phyloP scores from a whole-genome alignment of 83 land plant species.

The Diphasiastrum complanatum region DNA sequence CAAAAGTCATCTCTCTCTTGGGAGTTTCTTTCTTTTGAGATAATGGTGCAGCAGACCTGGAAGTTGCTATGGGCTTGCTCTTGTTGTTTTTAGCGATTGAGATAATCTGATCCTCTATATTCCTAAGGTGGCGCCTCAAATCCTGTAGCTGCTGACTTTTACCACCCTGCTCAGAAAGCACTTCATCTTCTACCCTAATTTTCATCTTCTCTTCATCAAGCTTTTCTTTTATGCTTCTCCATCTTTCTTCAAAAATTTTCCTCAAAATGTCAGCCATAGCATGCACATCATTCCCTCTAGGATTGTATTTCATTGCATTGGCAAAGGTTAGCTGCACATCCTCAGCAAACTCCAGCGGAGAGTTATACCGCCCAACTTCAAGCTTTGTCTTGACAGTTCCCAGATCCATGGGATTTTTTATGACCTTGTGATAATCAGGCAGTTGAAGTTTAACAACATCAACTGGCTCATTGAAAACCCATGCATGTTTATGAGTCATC shows the following conservation, averaged over 20 bases:
- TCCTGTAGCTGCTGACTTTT: not conserved
- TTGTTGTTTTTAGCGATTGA: not conserved
- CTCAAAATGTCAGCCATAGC: conserved; percentile 11
- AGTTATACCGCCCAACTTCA: conserved; percentile 1
- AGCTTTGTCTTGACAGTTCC: conserved; percentile 26
- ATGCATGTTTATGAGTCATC: conserved; percentile 21
- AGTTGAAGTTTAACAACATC: conserved; percentile 23
- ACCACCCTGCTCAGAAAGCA: not conserved
- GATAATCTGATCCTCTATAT: not conserved
- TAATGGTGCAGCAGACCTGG: conserved; percentile 1
- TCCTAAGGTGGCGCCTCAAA: not conserved
- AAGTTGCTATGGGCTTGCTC: not conserved
- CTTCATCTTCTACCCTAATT: conserved; percentile 5
- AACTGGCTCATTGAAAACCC: conserved; percentile 28
- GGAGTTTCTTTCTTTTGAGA: not conserved
- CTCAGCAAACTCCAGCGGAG: conserved; percentile 16
- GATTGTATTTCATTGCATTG: conserved; percentile 29
- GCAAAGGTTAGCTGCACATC: conserved; percentile 29
- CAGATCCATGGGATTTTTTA: conserved; percentile 31
- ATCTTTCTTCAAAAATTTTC: conserved; percentile 8
- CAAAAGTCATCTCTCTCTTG: conserved; percentile 6
- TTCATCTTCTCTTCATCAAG: conserved; percentile 3
- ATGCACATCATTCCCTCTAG: conserved; percentile 19
- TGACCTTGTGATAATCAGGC: conserved; percentile 13
- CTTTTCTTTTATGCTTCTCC: not conserved